A percentile compares a stretch with the other conserved stretches of the same genome.
Evolutionary conservation across 352 stramenopile species (phyloP).

Genomic region (Phytophthora lateralis): DNA sequence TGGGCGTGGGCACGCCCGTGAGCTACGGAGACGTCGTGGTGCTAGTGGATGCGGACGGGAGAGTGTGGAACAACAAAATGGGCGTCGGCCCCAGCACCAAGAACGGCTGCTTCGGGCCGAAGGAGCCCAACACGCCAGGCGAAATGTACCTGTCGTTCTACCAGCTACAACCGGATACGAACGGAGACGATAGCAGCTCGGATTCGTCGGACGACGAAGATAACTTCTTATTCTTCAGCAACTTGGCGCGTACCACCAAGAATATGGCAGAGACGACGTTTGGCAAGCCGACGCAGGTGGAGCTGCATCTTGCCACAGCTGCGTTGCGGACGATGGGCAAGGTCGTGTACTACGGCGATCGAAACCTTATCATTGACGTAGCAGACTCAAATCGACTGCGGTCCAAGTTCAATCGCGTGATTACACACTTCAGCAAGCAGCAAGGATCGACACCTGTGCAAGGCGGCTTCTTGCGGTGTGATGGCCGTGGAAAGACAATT

Average conservation of each 20-base stretch:
- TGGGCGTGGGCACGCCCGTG: slow-evolving; percentile 62
- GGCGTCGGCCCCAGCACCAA: slow-evolving; percentile 73
- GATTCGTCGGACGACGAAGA: slow-evolving; percentile 66
- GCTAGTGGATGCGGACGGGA: slow-evolving; percentile 65
- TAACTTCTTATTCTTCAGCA: slow-evolving; percentile 70
- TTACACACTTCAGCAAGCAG: slow-evolving; percentile 80
- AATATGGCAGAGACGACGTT: slow-evolving; percentile 75
- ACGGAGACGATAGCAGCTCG: slow-evolving; percentile 48
- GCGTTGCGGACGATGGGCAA: slow-evolving; percentile 64
- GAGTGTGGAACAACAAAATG: slow-evolving; percentile 90
- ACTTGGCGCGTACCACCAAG: slow-evolving; percentile 64
- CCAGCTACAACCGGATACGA: slow-evolving; percentile 50
- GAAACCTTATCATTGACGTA: slow-evolving; percentile 81
- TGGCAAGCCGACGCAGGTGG: slow-evolving; percentile 58
- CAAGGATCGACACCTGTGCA: slow-evolving; percentile 59
- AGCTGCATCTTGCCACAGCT: slow-evolving; percentile 53
- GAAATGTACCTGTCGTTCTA: slow-evolving; percentile 87
- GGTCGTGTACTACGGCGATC: slow-evolving; percentile 82
- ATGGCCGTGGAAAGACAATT: slow-evolving; percentile 75
- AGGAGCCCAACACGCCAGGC: slow-evolving; percentile 66
- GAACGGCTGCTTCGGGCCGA: slow-evolving; percentile 80
- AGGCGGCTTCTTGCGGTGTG: slow-evolving; percentile 74
- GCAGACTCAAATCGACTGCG: slow-evolving; percentile 80
- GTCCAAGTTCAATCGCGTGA: slow-evolving; percentile 85
- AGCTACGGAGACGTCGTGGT: slow-evolving; percentile 86